Base-by-base conservation (phyloP, 2,329 filamentous ascomycete species). In the Arthrobotrys conoides region DNA sequence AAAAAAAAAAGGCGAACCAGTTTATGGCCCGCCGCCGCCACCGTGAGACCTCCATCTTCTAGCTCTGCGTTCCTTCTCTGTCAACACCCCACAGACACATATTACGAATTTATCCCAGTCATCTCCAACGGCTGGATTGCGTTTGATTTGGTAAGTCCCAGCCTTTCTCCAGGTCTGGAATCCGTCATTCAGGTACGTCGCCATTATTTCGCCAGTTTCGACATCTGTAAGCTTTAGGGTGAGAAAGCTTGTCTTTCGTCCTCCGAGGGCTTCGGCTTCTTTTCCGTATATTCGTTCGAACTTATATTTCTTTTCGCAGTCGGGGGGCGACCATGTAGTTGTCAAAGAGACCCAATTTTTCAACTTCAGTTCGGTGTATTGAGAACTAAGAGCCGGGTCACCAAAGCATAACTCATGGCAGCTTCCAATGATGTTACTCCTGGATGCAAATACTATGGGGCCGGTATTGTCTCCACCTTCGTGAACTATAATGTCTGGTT, bases 101-200 rank as follows among this genome's bases (percentile, higher is more conserved):
- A 76, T 27, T 0, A 76, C 72, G 18, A 30, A 70, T 24, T 76
- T 69, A 18, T 76, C 72, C 72, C 72, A 76, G 4, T 76, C 57
- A 3, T 65, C 65, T 24, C 65, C 72, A 12, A 76, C 14, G 4
- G 65, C 65, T 4, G 72, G 72, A 36, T 76, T 76, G 8, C 30
- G 38, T 51, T 76, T 76, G 33, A 76, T 76, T 18, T 76, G 72
- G 22, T 65, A 76, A 8, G 72, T 76, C 3, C 65, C 72, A 1
- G 72, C 72, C 49, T 66, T 76, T 12, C 72, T 57, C 72, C 72
- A 76, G 0, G 72, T 76, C 12, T 70, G 65, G 16, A 48, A 49
- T 12, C 72, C 72, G 36, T 76, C 65, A 27, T 76, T 76, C 1
- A 76, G 18, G 30, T 76, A 76, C 5, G 65, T 76, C 3, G 72